A percentile compares a stretch with the other conserved stretches of the same genome.
These are phyloP conservation scores for Fusarium virguliforme DNA, from an alignment of 2,329 filamentous ascomycete genomes.

Conservation along the genomic window DNA sequence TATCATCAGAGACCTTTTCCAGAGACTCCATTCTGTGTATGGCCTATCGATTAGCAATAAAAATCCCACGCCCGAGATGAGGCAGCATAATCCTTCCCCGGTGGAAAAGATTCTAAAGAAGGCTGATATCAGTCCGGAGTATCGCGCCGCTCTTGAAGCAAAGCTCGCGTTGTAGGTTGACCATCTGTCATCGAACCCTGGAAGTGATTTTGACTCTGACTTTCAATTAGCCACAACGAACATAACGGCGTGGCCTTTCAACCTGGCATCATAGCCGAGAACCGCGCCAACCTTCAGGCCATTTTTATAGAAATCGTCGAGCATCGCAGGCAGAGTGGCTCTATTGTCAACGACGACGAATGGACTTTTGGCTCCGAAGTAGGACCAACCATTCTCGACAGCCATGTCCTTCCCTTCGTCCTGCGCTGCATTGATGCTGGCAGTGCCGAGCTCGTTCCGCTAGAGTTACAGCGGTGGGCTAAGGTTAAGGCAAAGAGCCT, in stretches of 20 bases:
- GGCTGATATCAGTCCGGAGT: conserved; percentile 23
- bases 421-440: conserved; percentile 32
- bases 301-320: conserved; percentile 24
- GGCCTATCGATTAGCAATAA: conserved; percentile 28
- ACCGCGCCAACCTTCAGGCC: conserved; percentile 4
- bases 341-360: conserved; percentile 5
- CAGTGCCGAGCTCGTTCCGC: conserved; percentile 26
- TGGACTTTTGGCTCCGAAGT: conserved; percentile 28
- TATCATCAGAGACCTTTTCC: conserved; percentile 13
- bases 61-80: conserved; percentile 29
- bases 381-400: conserved; percentile 35
- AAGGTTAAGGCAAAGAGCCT: conserved; percentile 20
- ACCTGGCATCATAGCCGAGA: conserved; percentile 22
- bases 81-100: conserved; percentile 21
- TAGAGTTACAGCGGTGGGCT: conserved; percentile 28
- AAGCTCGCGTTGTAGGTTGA: conserved; percentile 27
- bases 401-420: conserved; percentile 31
- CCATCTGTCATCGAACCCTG: accelerated
- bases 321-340: conserved; percentile 20
- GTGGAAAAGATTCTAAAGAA: conserved; percentile 23
- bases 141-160: conserved; percentile 17
- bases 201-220: neutral
- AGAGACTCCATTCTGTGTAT: conserved; percentile 23
- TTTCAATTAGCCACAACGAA: conserved; percentile 12
- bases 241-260: conserved; percentile 31